phyloP scores from a whole-genome alignment of 495 filamentous ascomycete genomes.

The Talaromyces nanjingensis region DNA sequence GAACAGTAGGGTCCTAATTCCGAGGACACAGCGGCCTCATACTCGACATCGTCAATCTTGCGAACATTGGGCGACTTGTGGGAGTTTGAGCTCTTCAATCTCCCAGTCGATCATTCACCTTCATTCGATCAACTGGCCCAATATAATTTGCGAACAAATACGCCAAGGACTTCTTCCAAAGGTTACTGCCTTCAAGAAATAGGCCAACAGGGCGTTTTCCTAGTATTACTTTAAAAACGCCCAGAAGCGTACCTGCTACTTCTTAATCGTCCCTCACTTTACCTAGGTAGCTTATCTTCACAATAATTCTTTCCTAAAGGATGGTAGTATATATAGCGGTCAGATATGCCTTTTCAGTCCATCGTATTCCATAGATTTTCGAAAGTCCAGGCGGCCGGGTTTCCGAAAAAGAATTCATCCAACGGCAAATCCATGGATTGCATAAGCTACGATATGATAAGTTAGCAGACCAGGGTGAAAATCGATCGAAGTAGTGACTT shows the following conservation, averaged over 20 bases:
- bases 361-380: slow-evolving; percentile 12
- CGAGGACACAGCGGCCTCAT: too few species aligned
- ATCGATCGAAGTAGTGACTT: background rate
- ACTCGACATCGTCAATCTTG: too few species aligned
- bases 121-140: slow-evolving; percentile 36
- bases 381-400: slow-evolving; percentile 21
- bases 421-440: slow-evolving; percentile 2
- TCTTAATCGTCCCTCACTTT: background rate
- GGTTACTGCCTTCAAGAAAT: background rate
- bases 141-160: background rate
- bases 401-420: slow-evolving; percentile 18
- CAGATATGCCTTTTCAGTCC: background rate
- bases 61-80: slow-evolving; percentile 16
- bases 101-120: slow-evolving; percentile 15
- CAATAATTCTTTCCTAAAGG: background rate
- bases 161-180: background rate
- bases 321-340: background rate
- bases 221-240: background rate
- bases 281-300: background rate
- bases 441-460: background rate
- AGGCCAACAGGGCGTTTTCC: background rate
- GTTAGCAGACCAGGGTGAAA: background rate
- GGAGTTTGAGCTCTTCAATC: slow-evolving; percentile 35
- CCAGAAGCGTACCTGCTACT: background rate
- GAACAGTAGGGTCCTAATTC: slow-evolving; percentile 30